A percentile compares a stretch with the other conserved stretches of the same genome.
Conservation (phyloP, 805 yeast genomes). For the Cyberlindnera maritima region DNA sequence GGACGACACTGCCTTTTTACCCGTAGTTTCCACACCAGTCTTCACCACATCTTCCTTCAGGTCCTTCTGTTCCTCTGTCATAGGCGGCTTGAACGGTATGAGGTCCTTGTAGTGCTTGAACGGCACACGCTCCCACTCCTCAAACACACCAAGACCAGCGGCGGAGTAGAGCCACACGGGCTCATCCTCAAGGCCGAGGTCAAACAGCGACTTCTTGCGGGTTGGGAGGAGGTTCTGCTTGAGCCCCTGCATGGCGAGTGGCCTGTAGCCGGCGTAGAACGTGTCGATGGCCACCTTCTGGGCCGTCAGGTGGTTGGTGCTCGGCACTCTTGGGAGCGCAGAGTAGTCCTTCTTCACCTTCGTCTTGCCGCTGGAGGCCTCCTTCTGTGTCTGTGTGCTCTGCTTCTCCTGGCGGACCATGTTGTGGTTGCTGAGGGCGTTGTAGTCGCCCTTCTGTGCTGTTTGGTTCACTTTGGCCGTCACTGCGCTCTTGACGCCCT, state of each 20-base stretch:
- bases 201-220: constrained; percentile 25
- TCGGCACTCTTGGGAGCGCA: constrained; percentile 24
- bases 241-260: constrained; percentile 22
- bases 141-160: constrained; percentile 33
- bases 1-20: neutral
- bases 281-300: constrained; percentile 20
- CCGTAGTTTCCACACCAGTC: neutral
- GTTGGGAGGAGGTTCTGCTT: constrained; percentile 31
- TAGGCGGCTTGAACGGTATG: constrained; percentile 35
- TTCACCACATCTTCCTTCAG: constrained; percentile 5
- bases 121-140: constrained; percentile 30
- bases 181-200: constrained; percentile 18
- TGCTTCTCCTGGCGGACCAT: constrained; percentile 9
- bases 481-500: constrained; percentile 16
- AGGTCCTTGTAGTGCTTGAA: constrained; percentile 18
- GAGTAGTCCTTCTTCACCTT: constrained; percentile 21
- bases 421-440: constrained; percentile 28
- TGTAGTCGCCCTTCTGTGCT: constrained; percentile 20
- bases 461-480: constrained; percentile 20
- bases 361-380: neutral
- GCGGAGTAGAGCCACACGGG: constrained; percentile 36
- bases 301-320: constrained; percentile 17
- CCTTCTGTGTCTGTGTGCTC: neutral
- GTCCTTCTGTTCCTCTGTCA: constrained; percentile 7
- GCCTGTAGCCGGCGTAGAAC: constrained; percentile 25